Evolutionary conservation across 495 filamentous ascomycete genomes (phyloP).

Genomic region (Talaromyces wortmannii): DNA sequence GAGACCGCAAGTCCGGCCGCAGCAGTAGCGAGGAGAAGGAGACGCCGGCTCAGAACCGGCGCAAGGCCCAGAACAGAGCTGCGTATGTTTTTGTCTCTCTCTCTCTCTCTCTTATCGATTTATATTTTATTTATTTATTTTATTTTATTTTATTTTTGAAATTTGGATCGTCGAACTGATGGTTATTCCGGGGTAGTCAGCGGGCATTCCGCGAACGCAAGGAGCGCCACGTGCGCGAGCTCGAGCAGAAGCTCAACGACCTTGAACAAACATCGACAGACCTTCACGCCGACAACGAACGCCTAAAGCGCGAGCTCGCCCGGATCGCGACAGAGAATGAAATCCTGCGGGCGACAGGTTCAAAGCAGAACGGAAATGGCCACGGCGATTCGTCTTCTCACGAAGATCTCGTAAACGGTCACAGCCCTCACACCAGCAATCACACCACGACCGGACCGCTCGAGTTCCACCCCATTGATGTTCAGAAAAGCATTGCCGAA

Average conservation of each 20-base stretch:
- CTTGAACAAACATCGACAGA: slow-evolving; percentile 53
- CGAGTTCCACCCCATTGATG: slow-evolving; percentile 68
- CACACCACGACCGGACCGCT: slow-evolving; percentile 55
- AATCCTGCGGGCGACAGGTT: slow-evolving; percentile 70
- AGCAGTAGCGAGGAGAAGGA: slow-evolving; percentile 63
- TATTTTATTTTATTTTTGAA: background rate
- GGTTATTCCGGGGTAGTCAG: slow-evolving; percentile 49
- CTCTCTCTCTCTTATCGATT: slow-evolving; percentile 5
- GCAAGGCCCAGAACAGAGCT: slow-evolving; percentile 94
- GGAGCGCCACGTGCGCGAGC: slow-evolving; percentile 85
- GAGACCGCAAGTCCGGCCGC: slow-evolving; percentile 17
- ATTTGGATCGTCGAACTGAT: no score
- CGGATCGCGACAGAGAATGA: slow-evolving; percentile 84
- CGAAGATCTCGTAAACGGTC: background rate
- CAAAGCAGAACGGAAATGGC: background rate
- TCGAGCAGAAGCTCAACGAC: slow-evolving; percentile 76
- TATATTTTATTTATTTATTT: background rate
- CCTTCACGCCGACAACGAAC: slow-evolving; percentile 70
- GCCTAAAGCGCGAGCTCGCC: slow-evolving; percentile 73
- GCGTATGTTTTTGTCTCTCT: slow-evolving; percentile 58
- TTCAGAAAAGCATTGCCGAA: slow-evolving; percentile 33
- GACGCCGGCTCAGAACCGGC: slow-evolving; percentile 73
- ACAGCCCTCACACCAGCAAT: slow-evolving; percentile 16
- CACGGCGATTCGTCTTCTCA: slow-evolving; percentile 17
- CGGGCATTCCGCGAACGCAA: slow-evolving; percentile 96